Evolutionary conservation across 1,139 yeast genomes (phyloP), one percentile per base, ranked within the genome.

Genomic region (Saccharomyces hybrid): DNA sequence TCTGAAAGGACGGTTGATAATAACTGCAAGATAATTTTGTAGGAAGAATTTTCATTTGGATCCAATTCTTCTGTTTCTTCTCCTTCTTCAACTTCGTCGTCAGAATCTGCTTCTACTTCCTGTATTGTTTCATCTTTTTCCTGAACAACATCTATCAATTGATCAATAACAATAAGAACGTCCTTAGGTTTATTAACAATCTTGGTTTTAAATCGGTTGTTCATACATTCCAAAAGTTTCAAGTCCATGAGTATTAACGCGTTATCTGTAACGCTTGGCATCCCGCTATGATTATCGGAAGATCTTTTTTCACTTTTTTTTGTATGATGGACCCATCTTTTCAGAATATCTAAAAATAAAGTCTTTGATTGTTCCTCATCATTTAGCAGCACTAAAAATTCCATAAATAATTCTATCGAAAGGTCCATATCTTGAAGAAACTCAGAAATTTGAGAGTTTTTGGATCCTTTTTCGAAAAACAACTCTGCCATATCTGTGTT

Each of bases 141-240:
- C 19, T 64, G 58, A 57, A 54, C 46, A 47, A 57, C 56, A 13
- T 61, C 63, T 46, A 84, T 66, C 49, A 85, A 73, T 38, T 78
- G 79, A 34, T 78, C 71, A 0, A 86, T 79, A 27, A 88, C 76
- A 16, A 72, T 73, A 28, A 88, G 71, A 57, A 86, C 76, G 53
- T 83, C 88, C 5, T 69, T 67, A 0, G 95, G 86, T 2, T 86
- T 80, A 41, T 78, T 79, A 9, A 88, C 78, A 42, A 91, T 70
- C 48, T 77, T 77, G 8, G 82, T 81, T 57, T 81, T 84, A 61
- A 86, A 85, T 29, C 75, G 75, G 14, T 78, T 78, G n/a, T 84
- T 81, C 47, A 88, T 70, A 19, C 73, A 72, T 62, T 89, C 93
- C 50, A 90, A 70, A 16, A 88, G 66, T 57, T 86, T 80, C 57